Evolutionary conservation across 805 yeast species (phyloP).

Genomic region (Candida silvatica): DNA sequence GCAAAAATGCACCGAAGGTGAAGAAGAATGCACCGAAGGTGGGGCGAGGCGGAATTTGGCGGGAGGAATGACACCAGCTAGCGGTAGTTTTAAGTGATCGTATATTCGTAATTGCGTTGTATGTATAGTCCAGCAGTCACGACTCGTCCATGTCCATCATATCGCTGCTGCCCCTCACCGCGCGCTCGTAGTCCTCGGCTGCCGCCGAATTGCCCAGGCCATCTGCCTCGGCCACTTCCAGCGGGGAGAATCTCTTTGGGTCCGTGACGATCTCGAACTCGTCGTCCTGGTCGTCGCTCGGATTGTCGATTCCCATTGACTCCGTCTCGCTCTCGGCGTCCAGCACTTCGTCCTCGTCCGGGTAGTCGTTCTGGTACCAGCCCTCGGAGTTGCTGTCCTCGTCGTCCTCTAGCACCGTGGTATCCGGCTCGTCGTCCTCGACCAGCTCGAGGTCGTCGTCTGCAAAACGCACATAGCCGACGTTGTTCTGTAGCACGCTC

Average conservation of each 20-base stretch:
- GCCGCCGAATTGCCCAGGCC: not conserved
- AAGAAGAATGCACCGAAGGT: no score
- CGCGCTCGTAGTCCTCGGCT: not conserved
- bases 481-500: slow-evolving; percentile 10
- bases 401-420: slow-evolving; percentile 42
- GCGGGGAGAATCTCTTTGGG: slow-evolving; percentile 20
- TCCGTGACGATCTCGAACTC: slow-evolving; percentile 26
- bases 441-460: slow-evolving; percentile 37
- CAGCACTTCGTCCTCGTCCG: slow-evolving; percentile 82
- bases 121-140: not conserved
- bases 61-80: no score
- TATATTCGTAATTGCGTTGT: not conserved
- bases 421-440: slow-evolving; percentile 29
- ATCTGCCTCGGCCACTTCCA: not conserved
- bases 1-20: no score
- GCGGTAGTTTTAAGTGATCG: no score
- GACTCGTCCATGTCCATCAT: slow-evolving; percentile 10
- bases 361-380: slow-evolving; percentile 87
- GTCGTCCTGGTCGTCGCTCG: slow-evolving; percentile 31
- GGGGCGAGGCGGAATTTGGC: no score
- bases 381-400: slow-evolving; percentile 90
- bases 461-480: slow-evolving; percentile 46
- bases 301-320: slow-evolving; percentile 18
- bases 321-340: slow-evolving; percentile 72
- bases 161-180: slow-evolving; percentile 8